Evolutionary conservation across 257 asterid species (phyloP), one percentile per base, ranked within the genome.

Genomic region (Gentiana macrophylla): DNA sequence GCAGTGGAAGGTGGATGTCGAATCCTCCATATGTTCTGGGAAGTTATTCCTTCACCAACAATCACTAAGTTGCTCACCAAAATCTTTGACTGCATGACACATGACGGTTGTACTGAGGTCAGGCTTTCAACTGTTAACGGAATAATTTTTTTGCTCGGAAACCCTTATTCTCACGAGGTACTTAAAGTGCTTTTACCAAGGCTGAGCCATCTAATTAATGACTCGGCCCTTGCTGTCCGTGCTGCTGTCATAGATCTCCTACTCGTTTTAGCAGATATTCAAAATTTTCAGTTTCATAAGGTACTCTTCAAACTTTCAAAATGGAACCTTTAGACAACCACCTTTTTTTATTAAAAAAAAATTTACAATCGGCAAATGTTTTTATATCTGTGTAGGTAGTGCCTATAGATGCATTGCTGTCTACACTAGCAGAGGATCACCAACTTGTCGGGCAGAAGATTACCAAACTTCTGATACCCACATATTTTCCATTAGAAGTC

Each of bases 1-100:
- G 97, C 98, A 33, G 97, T 92, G 68, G 98, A 92, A 81, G 98
- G 98, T 70, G 73, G 84, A 78, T 87, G 94, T 64, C 94, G 97
- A 6, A 74, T 73, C 62, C 98, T 92, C 56, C 78, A 75, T 79
- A 61, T 73, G 81, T 92, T 85, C 45, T 92, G 98, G 98, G 98
- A 92, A 79, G 70, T 92, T 72, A 82, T 92, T 68, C 95, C 98
- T 49, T 80, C 98, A 65, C 67, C 84, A 50, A 70, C 75, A 55
- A 92, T 92, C 60, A 85, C 86, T 41, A 92, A 88, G 79, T 68
- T 72, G 51, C 78, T 92, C 49, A 79, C 89, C 59, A 88, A 57
- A 64, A 73, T 84, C 32, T 79, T 85, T 65, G 96, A 83, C 61
- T 53, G 69, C 57, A 80, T 92, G 97, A 59, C 77, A 62, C 74